Evolutionary conservation across 2,329 filamentous ascomycete species (phyloP), one percentile per base, ranked within the genome.

Genomic region (Colletotrichum simmondsii): DNA sequence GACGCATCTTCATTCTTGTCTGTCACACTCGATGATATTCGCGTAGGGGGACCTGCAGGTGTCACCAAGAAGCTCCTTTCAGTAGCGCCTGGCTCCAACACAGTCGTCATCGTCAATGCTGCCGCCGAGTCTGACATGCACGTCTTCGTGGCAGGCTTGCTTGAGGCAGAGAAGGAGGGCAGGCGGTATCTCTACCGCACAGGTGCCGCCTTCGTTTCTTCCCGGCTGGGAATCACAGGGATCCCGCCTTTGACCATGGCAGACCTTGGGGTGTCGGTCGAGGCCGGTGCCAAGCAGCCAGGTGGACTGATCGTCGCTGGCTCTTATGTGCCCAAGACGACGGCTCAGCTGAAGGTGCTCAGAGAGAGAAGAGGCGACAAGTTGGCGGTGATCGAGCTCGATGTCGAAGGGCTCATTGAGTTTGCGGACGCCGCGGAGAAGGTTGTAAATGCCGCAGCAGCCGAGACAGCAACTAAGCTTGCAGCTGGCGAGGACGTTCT

Each of bases 301-400:
- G 89, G 89, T 0, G 88, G 88, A 0, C 77, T 91, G 0, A 84
- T 90, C 22, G 84, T 91, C 19, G 88, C 88, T 0, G 88, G 89
- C 0, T 89, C 87, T 0, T 90, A 91, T 57, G 88, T 91, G 0
- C 88, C 88, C 3, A 91, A 90, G 74, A 91, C 89, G 0, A 91
- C 89, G 0, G 84, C 86, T 1, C 74, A 77, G 57, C 69, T 77
- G 4, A 72, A 73, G 35, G 49, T 64, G 2, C 67, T 76, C 5
- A 69, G 76, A 0, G 74, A 77, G 62, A 69, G 73, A 28, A 54
- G 76, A 22, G 75, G 65, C 14, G 56, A 71, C 24, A 68, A 69
- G 54, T 69, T 77, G 11, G 53, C 67, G 5, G 71, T 75, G 7
- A 67, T 77, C 10, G 74, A 77, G 68, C 67, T 77, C 1, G 68